Base-by-base conservation (phyloP, 768 basidiomycete genomes). In the Hortiboletus flavorubellus region DNA sequence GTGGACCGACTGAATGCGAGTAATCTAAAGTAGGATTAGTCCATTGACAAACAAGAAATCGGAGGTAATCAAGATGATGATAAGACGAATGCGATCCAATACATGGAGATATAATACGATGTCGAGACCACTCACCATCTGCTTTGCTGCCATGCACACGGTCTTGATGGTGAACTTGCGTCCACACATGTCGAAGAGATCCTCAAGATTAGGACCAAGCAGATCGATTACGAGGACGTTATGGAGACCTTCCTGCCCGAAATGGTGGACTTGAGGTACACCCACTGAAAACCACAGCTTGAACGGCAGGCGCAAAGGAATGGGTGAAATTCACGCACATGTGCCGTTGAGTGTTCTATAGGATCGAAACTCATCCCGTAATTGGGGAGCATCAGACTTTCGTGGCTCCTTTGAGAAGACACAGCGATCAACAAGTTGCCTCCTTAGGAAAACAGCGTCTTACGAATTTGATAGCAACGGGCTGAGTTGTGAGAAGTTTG, bases 181-280 rank as follows among this genome's bases (percentile, higher is more conserved):
- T n/a, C 88, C 85, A 70, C 95, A 98, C 93, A 97, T 94, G 74
- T 98, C 96, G 68, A 99, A 98, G 34, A 99, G 80, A 69, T 99
- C 96, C 74, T 99, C 96, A 42, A 99, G 76, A 64, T 94, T 96
- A 21, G 96, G 96, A n/a, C 96, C 97, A 14, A 99, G 80, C 31
- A 99, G 80, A 75, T 99, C 96, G 57, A 95, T 91, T 70, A 91
- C 90, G 46, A 92, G 83, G 53, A 91, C 92, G 72, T 99, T 99
- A 76, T 99, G 97, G 40, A 98, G 80, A 14, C 96, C 97, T 73
- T 99, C 96, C 72, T 97, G 94, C 46, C 96, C 96, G 66, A 98
- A 99, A 78, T 99, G 90, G 75, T 98, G 93, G 30, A 98, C 97
- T 72, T 98, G 95, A 2, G 96, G 96, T 50, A 99, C 91, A 51